Percentiles rank a stretch among this genome's conserved stretches.
These are phyloP conservation scores for Kluyveromyces starmeri DNA, from an alignment of 805 yeast species.

Conservation along the genomic window DNA sequence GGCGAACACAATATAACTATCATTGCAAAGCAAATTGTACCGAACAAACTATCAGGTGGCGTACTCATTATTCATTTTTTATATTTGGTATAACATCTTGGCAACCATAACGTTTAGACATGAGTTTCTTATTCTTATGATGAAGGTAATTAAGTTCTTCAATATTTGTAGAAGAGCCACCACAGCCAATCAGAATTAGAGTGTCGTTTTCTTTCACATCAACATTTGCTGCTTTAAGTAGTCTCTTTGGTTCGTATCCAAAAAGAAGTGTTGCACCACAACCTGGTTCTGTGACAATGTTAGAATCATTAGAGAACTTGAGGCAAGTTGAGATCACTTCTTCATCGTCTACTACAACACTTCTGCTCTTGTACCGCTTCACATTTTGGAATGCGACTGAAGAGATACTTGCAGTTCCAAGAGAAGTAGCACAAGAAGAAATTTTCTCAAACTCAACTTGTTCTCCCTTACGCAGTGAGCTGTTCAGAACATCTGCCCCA, in stretches of 20 bases:
- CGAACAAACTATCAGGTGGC: no score
- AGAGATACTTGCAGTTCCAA: slow-evolving; percentile 55
- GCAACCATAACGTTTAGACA: no score
- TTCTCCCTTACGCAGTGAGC: slow-evolving; percentile 38
- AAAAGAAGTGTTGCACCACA: slow-evolving; percentile 62
- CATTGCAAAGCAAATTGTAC: no score
- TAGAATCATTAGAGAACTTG: slow-evolving; percentile 41
- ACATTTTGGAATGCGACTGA: slow-evolving; percentile 39
- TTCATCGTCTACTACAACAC: slow-evolving; percentile 41
- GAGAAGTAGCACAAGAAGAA: slow-evolving; percentile 50
- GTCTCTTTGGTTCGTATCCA: slow-evolving; percentile 30
- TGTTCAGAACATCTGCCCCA: slow-evolving; percentile 52
- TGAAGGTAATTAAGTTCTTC: slow-evolving; percentile 17
- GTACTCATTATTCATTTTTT: no score
- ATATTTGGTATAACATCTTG: no score
- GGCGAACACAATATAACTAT: no score
- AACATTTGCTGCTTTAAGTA: slow-evolving; percentile 11
- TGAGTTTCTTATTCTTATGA: no score
- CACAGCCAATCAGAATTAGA: slow-evolving; percentile 51
- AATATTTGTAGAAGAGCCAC: slow-evolving; percentile 36
- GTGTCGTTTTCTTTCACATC: slow-evolving; percentile 30
- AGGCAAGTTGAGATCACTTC: slow-evolving; percentile 49
- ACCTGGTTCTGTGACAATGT: slow-evolving; percentile 56
- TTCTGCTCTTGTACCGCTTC: slow-evolving; percentile 31
- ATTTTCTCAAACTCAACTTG: slow-evolving; percentile 38